Base-by-base conservation (phyloP, 2,329 filamentous ascomycete species). In the Zarea fungicola region DNA sequence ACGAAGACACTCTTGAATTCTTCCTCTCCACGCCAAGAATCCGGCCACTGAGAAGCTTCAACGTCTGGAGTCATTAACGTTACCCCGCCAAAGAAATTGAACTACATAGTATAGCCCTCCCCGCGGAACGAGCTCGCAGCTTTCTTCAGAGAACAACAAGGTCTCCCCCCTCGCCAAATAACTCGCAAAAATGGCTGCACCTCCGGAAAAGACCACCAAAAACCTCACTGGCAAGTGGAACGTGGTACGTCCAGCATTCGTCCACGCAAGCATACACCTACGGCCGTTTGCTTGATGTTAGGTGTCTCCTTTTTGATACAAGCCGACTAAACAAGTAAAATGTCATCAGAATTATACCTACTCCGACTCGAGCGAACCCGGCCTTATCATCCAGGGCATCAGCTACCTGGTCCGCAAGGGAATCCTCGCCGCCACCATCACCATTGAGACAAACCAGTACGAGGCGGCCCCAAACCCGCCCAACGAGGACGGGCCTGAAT, bases 261-360 rank as follows among this genome's bases (percentile, higher is more conserved):
- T n/a, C 21, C 19, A 9, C 32, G 5, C n/a, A 21, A 31, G 25
- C 31, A 37, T 49, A 9, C 45, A 23, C 47, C 23, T 9, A 6
- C 19, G 18, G 4, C 25, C 18, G 2, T 4, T 11, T 23, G 22
- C 13, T 28, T 6, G 18, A 19, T 29, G 13, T 9, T 11, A 3
- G 28, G 14, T 6, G 6, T 6, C 13, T 6, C 13, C 34, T 5
- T 18, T 6, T 5, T 18, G 14, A 10, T 11, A 18, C 13, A 21
- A 2, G 26, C 29, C 19, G 36, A 29, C 34, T 42, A 43, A 51
- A 32, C 29, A 19, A n/a, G n/a, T n/a, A n/a, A n/a, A n/a, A n/a
- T n/a, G n/a, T n/a, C n/a, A n/a, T n/a, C 28, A 92, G 88, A 91
- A 93, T 77, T 86, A 87, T 64, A 69, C 72, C 54, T 73, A 90